Percentiles rank a stretch among this genome's conserved stretches.
Evolutionary conservation across 2,329 filamentous ascomycete species (phyloP).

Genomic region (Ophiocordyceps polyrhachis-furcata): DNA sequence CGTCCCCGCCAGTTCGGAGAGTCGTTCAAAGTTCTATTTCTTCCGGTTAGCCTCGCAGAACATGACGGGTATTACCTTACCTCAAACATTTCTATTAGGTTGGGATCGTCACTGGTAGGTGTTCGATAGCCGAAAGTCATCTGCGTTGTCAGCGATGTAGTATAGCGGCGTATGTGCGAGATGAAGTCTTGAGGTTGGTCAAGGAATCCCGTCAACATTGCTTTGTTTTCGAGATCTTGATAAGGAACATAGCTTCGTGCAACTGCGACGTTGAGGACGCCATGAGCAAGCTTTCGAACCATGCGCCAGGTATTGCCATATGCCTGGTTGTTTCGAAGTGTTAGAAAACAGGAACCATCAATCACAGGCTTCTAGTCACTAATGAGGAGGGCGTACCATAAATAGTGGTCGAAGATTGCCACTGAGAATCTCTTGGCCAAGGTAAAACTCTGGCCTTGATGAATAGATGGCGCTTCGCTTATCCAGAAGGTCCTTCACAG

Average conservation of each 20-base stretch:
- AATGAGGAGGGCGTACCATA: not conserved
- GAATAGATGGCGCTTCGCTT: slow-evolving; percentile 30
- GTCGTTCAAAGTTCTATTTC: not conserved
- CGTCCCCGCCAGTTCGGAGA: not conserved
- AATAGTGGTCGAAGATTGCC: not conserved
- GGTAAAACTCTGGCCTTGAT: slow-evolving; percentile 11
- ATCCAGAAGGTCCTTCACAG: slow-evolving; percentile 32
- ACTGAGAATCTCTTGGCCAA: not conserved
- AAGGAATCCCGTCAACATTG: not conserved
- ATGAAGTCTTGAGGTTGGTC: not conserved
- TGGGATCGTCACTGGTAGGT: not conserved
- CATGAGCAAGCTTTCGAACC: not conserved
- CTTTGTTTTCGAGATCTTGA: not conserved
- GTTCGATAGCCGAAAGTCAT: not conserved
- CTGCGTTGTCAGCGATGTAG: not conserved
- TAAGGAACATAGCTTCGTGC: not conserved
- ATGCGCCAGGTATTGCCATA: not conserved
- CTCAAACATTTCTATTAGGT: not conserved
- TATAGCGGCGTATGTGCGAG: not conserved
- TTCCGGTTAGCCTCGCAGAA: not conserved
- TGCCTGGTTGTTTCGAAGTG: not conserved
- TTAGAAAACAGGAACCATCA: not conserved
- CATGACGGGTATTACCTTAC: not conserved
- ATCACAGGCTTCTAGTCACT: not conserved
- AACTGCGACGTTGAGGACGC: not conserved